phyloP scores from a whole-genome alignment of 495 filamentous ascomycete genomes.

The Aspergillus affinis region DNA sequence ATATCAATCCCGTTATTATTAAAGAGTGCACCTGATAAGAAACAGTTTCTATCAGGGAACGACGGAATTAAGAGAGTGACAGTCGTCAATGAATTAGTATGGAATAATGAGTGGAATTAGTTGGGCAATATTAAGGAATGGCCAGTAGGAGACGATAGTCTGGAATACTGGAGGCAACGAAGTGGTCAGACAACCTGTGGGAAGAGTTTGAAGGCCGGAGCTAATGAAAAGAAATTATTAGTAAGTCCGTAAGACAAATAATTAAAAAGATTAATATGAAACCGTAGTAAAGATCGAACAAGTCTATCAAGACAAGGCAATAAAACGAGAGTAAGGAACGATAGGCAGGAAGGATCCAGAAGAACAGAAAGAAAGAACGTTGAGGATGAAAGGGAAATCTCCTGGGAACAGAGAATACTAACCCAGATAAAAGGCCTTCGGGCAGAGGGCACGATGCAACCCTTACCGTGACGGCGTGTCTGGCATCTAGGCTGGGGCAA shows the following conservation, averaged over 20 bases:
- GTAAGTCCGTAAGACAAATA: constrained; percentile 20
- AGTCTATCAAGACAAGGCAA: constrained; percentile 8
- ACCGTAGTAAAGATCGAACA: constrained; percentile 6
- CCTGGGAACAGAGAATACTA: constrained; percentile 40
- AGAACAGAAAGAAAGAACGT: constrained; percentile 29
- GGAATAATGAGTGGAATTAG: constrained; percentile 59
- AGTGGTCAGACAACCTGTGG: constrained; percentile 41
- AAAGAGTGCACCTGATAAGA: constrained; percentile 39
- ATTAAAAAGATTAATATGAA: constrained; percentile 19
- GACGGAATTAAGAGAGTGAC: constrained; percentile 56
- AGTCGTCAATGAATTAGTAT: constrained; percentile 47
- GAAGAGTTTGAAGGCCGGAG: constrained; percentile 41
- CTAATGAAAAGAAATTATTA: constrained; percentile 44
- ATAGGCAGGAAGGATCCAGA: constrained; percentile 17
- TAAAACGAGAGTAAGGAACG: constrained; percentile 11
- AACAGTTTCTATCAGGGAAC: constrained; percentile 38
- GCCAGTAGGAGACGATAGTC: constrained; percentile 44
- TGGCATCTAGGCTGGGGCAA: constrained; percentile 54
- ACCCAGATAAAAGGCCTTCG: constrained; percentile 49
- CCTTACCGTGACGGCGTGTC: constrained; percentile 67
- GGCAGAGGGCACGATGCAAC: constrained; percentile 52
- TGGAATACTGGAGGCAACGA: constrained; percentile 34
- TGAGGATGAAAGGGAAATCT: constrained; percentile 22
- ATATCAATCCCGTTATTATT: constrained; percentile 15
- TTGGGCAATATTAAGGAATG: constrained; percentile 50